Evolutionary conservation across 1,284 basidiomycete genomes (phyloP).

Genomic region (Sphagnurus paluster): DNA sequence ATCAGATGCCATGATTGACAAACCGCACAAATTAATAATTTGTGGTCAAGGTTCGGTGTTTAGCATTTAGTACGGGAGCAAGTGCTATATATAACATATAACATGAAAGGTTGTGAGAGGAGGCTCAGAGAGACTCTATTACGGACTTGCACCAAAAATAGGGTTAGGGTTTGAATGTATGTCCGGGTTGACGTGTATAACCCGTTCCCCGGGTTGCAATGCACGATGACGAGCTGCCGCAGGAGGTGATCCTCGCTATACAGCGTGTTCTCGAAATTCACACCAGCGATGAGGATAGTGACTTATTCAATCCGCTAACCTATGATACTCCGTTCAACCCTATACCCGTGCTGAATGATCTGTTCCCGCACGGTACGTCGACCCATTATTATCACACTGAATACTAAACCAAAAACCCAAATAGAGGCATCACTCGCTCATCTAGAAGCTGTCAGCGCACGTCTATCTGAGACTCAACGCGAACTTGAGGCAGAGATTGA

Average conservation of each 20-base stretch:
- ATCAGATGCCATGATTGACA: conserved; percentile 19
- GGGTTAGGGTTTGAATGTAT: conserved; percentile 21
- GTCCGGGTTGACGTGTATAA: conserved; percentile 8
- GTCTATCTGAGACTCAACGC: conserved; percentile 59
- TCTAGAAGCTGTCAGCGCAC: conserved; percentile 61
- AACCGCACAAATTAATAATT: too few species aligned
- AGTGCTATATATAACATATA: too few species aligned
- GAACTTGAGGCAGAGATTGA: conserved; percentile 76
- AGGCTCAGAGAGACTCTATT: neutral
- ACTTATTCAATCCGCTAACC: conserved; percentile 59
- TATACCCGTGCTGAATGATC: conserved; percentile 62
- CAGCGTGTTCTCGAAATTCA: conserved; percentile 64
- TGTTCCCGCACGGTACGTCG: conserved; percentile 74
- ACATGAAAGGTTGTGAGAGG: too few species aligned
- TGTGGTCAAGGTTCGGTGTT: too few species aligned
- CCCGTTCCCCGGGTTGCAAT: conserved; percentile 20
- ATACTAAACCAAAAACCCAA: conserved; percentile 1
- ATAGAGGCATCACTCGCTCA: conserved; percentile 69
- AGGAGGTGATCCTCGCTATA: conserved; percentile 66
- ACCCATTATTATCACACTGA: conserved; percentile 1
- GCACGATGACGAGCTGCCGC: conserved; percentile 54
- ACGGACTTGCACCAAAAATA: conserved; percentile 10
- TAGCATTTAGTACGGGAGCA: too few species aligned
- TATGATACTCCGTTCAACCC: conserved; percentile 51
- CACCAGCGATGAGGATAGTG: conserved; percentile 37